Base-by-base conservation (phyloP, 768 basidiomycete species). In the Mycena rebaudengoi region DNA sequence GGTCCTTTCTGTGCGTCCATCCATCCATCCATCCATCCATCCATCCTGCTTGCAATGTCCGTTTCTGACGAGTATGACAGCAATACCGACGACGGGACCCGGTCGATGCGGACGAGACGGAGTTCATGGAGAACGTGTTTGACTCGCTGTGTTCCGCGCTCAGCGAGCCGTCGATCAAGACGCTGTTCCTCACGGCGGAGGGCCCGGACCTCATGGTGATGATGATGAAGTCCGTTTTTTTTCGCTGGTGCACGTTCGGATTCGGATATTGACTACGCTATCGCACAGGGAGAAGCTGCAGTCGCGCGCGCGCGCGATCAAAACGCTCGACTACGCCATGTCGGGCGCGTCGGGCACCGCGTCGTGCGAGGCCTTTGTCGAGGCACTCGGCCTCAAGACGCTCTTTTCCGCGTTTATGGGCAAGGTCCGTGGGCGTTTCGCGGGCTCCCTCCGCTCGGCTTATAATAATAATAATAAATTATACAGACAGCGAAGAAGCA, bases 61-160 rank as follows among this genome's bases (percentile, higher is more conserved):
- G 40, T 50, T 12, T 51, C 59, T 67, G 67, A 64, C 70, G 18
- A 26, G 7, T 30, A 13, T 32, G 56, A 21, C 66, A 98, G 95
- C 91, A 91, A 88, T 99, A 91, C 74, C 90, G 96, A 40, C 85
- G 86, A 72, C 85, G 88, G 58, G 93, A 98, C 71, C 97, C 97
- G 14, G 79, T 80, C 0, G 90, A 96, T 66, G 84, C 90, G 8
- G 98, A 99, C 65, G 98, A 99, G 78, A 83, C 88, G 5, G 98
- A 99, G 75, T 99, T 95, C 76, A 96, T 99, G 96, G 98, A 99
- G 74, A 99, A 99, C 75, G 71, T 95, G 4, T 99, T 99, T 72
- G 94, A 98, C 73, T 77, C 89, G 0, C 76, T 99, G 23, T 99
- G 98, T 73, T 96, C 96, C 0, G 85, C 90, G 0, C 81, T 99